Conservation (phyloP, 495 filamentous ascomycete genomes). For the Staphylotrichum tortipilum region DNA sequence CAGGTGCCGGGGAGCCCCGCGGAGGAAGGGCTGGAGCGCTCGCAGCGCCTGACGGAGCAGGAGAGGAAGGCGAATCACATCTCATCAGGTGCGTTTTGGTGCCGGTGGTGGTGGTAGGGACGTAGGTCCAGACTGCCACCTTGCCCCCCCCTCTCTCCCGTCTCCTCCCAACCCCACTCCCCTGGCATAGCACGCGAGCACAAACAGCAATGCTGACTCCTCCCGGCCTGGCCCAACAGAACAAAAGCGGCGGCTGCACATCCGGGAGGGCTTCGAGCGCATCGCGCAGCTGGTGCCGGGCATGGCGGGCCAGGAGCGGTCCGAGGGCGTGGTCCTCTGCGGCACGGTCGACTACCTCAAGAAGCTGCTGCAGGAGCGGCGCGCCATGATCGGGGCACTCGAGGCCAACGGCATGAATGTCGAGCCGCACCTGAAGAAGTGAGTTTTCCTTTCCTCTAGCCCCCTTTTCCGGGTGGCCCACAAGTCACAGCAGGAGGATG, state of each 20-base stretch:
- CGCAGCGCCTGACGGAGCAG: constrained; percentile 70
- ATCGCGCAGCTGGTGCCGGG: constrained; percentile 78
- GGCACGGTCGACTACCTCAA: constrained; percentile 67
- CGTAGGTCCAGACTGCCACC: too few relatives aligned
- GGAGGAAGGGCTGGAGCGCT: constrained; percentile 22
- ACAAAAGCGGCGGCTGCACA: constrained; percentile 79
- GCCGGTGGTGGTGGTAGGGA: background rate
- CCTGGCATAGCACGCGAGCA: too few relatives aligned
- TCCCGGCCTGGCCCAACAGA: too few relatives aligned
- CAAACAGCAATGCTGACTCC: background rate
- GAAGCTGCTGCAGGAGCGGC: constrained; percentile 53
- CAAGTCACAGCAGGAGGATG: too few relatives aligned
- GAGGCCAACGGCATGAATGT: constrained; percentile 19
- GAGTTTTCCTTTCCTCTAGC: background rate
- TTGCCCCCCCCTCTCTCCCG: too few relatives aligned
- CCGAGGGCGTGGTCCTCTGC: constrained; percentile 73
- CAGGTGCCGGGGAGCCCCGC: background rate
- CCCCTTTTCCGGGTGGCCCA: background rate
- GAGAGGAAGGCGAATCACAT: constrained; percentile 93
- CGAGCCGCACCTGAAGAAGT: constrained; percentile 13
- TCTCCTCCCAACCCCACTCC: too few relatives aligned
- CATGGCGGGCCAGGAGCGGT: constrained; percentile 71
- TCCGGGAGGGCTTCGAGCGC: constrained; percentile 78
- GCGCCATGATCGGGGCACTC: constrained; percentile 40
- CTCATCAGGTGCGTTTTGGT: constrained; percentile 44